These are phyloP conservation scores for Clavariopsis aquatica DNA, from an alignment of 495 filamentous ascomycete genomes.

Conservation along the genomic window DNA sequence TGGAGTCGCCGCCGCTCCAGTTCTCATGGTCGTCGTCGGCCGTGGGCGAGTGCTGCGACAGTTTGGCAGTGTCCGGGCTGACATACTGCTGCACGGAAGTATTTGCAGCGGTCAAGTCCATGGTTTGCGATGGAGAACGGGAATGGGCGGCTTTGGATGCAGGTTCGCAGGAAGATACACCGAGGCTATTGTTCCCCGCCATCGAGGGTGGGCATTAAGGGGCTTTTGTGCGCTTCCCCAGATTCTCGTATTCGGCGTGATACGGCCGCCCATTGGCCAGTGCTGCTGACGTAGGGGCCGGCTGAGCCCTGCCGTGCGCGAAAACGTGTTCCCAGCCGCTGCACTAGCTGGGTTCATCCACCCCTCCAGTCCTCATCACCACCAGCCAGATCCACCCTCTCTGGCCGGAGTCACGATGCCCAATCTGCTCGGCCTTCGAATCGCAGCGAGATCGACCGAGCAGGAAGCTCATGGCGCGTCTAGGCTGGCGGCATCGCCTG, in stretches of 20 bases:
- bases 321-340: background rate
- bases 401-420: slow-evolving; percentile 15
- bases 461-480: slow-evolving; percentile 13
- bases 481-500: slow-evolving; percentile 10
- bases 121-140: background rate
- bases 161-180: slow-evolving; percentile 15
- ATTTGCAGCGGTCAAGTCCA: slow-evolving; percentile 21
- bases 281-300: background rate
- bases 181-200: slow-evolving; percentile 19
- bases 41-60: slow-evolving; percentile 35
- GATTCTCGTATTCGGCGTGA: background rate
- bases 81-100: slow-evolving; percentile 21
- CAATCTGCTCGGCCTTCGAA: slow-evolving; percentile 19
- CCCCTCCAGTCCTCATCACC: slow-evolving; percentile 9
- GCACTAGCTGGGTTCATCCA: background rate
- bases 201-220: background rate
- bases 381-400: slow-evolving; percentile 17
- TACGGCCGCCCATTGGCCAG: background rate
- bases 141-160: background rate
- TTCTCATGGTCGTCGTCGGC: slow-evolving; percentile 35
- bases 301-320: background rate
- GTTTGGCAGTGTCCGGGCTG: slow-evolving; percentile 29
- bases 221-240: slow-evolving; percentile 16
- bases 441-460: slow-evolving; percentile 38
- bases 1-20: slow-evolving; percentile 36